Conservation (phyloP, 164 flowering plant genomes). For the Aristolochia contorta region DNA sequence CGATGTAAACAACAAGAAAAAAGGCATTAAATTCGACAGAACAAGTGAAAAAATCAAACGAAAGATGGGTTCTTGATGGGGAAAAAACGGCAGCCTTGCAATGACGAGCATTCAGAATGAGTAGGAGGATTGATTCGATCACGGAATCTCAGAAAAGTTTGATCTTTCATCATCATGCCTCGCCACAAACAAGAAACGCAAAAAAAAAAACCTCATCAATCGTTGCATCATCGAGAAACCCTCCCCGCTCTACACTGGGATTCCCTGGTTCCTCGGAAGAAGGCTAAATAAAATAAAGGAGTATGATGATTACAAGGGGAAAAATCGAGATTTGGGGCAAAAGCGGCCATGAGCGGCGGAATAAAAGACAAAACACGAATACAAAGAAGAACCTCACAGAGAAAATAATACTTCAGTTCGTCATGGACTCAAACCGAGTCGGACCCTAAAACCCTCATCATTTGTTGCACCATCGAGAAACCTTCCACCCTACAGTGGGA, state of each 20-base stretch:
- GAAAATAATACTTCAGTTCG: constrained; percentile 62
- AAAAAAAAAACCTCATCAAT: not conserved
- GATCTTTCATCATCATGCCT: constrained; percentile 25
- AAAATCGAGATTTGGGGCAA: too few relatives aligned
- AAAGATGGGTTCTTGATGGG: not conserved
- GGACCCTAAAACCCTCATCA: constrained; percentile 69
- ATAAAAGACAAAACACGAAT: not conserved
- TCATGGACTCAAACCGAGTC: constrained; percentile 25
- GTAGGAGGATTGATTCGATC: constrained; percentile 28
- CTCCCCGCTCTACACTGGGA: too few relatives aligned
- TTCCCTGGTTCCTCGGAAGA: too few relatives aligned
- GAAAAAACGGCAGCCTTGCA: too few relatives aligned
- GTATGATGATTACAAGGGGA: too few relatives aligned
- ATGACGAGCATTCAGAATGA: constrained; percentile 30
- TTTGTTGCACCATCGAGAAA: constrained; percentile 42
- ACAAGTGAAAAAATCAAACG: too few relatives aligned
- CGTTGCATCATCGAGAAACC: too few relatives aligned
- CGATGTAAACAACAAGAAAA: not conserved
- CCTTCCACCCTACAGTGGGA: not conserved
- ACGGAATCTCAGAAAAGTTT: not conserved
- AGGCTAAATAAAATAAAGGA: too few relatives aligned
- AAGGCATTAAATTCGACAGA: not conserved
- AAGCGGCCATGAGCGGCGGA: too few relatives aligned
- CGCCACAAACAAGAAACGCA: not conserved
- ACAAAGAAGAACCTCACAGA: constrained; percentile 28